Evolutionary conservation across 2,329 filamentous ascomycete species (phyloP).

Genomic region (Beauveria sp.): DNA sequence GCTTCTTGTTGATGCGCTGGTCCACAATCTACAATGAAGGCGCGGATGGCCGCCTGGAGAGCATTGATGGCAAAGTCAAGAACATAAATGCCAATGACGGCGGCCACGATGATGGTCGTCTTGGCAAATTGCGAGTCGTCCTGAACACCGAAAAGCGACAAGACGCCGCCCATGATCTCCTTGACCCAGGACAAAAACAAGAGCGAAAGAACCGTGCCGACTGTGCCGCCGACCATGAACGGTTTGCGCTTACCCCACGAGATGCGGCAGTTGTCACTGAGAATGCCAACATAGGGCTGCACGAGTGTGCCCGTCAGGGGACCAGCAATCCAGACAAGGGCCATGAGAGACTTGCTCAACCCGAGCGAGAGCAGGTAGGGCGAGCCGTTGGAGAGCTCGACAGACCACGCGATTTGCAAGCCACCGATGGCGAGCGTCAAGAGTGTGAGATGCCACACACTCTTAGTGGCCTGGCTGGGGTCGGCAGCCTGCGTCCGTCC

Average conservation of each 20-base stretch:
- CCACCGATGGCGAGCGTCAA: conserved; percentile 83
- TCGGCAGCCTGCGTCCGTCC: conserved; percentile 28
- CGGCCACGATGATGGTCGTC: conserved; percentile 63
- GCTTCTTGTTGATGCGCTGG: conserved; percentile 89
- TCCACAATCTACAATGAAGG: conserved; percentile 89
- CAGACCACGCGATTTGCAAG: conserved; percentile 91
- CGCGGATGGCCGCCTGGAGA: conserved; percentile 86
- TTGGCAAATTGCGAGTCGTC: conserved; percentile 57
- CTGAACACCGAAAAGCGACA: conserved; percentile 64
- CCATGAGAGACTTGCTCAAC: conserved; percentile 74
- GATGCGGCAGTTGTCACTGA: conserved; percentile 69
- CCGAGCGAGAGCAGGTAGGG: conserved; percentile 74
- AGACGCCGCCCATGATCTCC: conserved; percentile 61
- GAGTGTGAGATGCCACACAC: conserved; percentile 75
- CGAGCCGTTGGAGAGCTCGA: conserved; percentile 89
- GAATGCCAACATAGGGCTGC: conserved; percentile 75
- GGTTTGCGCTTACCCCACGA: conserved; percentile 73
- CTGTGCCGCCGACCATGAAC: conserved; percentile 66
- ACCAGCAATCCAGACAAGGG: conserved; percentile 77
- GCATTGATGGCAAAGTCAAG: conserved; percentile 95
- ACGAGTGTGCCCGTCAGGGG: conserved; percentile 72
- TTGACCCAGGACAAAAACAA: conserved; percentile 67
- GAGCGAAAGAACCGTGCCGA: conserved; percentile 59
- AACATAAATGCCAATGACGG: conserved; percentile 80
- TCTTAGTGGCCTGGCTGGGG: conserved; percentile 59